phyloP scores from a whole-genome alignment of 225 moss, liverwort and hornwort species.

The Antitrichia curtipendula region DNA sequence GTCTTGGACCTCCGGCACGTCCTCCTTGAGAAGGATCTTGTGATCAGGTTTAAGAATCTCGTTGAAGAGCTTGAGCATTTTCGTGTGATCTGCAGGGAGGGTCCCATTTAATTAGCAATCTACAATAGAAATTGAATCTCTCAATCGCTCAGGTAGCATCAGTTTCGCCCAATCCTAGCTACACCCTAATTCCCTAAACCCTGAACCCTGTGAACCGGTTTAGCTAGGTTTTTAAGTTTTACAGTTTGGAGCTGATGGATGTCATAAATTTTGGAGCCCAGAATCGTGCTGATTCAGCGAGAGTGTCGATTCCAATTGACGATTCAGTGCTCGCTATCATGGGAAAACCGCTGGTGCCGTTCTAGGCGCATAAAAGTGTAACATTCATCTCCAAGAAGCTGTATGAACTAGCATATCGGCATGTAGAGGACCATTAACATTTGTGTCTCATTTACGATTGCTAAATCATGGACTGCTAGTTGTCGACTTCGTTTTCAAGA shows the following conservation, averaged over 20 bases:
- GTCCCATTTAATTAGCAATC: neutral
- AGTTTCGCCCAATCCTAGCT: neutral
- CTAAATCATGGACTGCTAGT: neutral
- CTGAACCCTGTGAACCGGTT: too few species aligned
- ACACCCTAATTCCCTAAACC: too few species aligned
- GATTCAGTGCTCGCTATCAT: neutral
- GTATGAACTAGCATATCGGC: neutral
- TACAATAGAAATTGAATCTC: neutral
- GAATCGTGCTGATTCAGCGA: neutral
- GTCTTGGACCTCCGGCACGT: neutral
- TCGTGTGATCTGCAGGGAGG: neutral
- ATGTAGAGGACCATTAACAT: neutral
- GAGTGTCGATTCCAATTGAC: neutral
- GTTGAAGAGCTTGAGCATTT: neutral
- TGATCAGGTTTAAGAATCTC: fast-evolving
- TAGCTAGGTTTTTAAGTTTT: neutral
- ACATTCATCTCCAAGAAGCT: neutral
- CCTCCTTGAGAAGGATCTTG: neutral
- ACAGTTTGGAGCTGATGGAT: neutral
- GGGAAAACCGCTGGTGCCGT: neutral
- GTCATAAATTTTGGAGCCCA: neutral
- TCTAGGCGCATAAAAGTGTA: neutral
- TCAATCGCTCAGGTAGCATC: too few species aligned
- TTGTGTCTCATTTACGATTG: neutral
- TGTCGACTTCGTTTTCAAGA: neutral